Percentiles rank a stretch among this genome's conserved stretches.
phyloP scores from a whole-genome alignment of 2,329 filamentous ascomycete species.

The Purpureocillium takamizusanense region DNA sequence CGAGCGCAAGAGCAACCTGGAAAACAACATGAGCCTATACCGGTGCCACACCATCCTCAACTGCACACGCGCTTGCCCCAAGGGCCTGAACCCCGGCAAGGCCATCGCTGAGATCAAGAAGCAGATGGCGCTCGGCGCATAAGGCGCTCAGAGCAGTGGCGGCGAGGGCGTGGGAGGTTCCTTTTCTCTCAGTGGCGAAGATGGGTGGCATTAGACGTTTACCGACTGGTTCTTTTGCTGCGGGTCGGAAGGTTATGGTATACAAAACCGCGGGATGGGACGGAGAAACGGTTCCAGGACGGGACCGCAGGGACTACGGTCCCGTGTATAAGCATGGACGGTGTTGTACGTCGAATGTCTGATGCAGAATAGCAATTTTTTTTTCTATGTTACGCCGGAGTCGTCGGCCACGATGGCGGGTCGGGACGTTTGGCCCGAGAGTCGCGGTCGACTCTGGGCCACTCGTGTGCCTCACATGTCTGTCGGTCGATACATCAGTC shows the following conservation, averaged over 20 bases:
- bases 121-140: constrained; percentile 60
- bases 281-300: background rate
- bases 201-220: background rate
- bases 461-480: too few species aligned
- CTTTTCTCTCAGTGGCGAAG: too few species aligned
- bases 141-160: too few species aligned
- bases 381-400: too few species aligned
- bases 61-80: constrained; percentile 95
- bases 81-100: constrained; percentile 91
- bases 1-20: constrained; percentile 81
- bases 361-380: background rate
- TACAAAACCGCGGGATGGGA: background rate
- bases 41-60: constrained; percentile 99
- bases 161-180: background rate
- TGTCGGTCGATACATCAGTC: too few species aligned
- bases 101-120: constrained; percentile 99
- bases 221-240: background rate
- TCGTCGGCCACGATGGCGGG: too few species aligned
- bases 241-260: background rate
- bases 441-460: too few species aligned
- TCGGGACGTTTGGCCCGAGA: too few species aligned
- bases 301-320: background rate
- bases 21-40: constrained; percentile 99
- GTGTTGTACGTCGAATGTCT: background rate
- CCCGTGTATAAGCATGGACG: background rate